phyloP scores from a whole-genome alignment of 108 stramenopile genomes.

The Ochromonas danica region DNA sequence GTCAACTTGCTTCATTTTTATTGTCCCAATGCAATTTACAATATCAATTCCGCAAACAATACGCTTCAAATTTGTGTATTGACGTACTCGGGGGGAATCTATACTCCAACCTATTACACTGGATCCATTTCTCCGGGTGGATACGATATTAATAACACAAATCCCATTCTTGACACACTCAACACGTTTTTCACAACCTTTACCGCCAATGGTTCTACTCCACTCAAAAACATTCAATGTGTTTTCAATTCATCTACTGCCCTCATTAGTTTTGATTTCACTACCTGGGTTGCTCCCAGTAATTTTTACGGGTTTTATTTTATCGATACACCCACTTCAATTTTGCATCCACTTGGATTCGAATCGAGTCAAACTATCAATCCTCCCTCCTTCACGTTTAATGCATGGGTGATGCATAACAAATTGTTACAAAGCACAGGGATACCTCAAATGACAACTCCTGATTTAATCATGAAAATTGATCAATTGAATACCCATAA shows the following conservation, averaged over 20 bases:
- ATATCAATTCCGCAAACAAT: slow-evolving; percentile 17
- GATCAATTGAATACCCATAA: slow-evolving; percentile 17
- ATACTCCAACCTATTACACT: slow-evolving; percentile 16
- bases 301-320: slow-evolving; percentile 17
- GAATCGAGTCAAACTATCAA: slow-evolving; percentile 16
- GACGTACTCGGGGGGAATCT: slow-evolving; percentile 13
- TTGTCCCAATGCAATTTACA: slow-evolving; percentile 16
- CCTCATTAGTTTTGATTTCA: slow-evolving; percentile 17
- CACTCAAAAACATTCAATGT: slow-evolving; percentile 17
- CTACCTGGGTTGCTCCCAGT: slow-evolving; percentile 13
- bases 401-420: slow-evolving; percentile 15
- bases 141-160: slow-evolving; percentile 17
- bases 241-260: slow-evolving; percentile 16
- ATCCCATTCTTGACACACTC: slow-evolving; percentile 15
- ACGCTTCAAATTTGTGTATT: slow-evolving; percentile 17
- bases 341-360: slow-evolving; percentile 15
- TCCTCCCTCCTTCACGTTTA: slow-evolving; percentile 14
- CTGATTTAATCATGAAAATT: slow-evolving; percentile 17
- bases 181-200: slow-evolving; percentile 16
- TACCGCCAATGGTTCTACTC: slow-evolving; percentile 14
- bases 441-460: slow-evolving; percentile 15
- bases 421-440: slow-evolving; percentile 16
- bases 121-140: slow-evolving; percentile 13
- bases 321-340: slow-evolving; percentile 15
- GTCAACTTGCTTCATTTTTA: slow-evolving; percentile 17